Conservation (phyloP, 2,329 filamentous ascomycete genomes). For the Diplodia sapinea region DNA sequence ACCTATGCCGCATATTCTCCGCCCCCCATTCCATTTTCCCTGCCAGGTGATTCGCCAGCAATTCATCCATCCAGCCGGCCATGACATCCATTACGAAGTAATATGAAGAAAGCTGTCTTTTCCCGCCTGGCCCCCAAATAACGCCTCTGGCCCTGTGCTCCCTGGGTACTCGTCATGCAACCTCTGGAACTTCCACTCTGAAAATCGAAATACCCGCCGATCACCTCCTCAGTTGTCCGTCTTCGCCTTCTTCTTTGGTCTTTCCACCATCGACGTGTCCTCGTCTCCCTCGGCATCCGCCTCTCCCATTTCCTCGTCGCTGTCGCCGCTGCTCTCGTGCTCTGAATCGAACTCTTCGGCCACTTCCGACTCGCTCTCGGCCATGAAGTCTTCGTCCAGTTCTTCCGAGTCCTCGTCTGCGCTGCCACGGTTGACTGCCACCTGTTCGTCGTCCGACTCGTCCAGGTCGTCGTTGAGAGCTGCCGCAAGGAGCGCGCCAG, state of each 20-base stretch:
- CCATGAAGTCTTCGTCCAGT: conserved; percentile 93
- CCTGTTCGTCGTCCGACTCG: conserved; percentile 78
- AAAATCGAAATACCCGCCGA: conserved; percentile 13
- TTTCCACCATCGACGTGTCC: conserved; percentile 59
- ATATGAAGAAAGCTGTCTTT: conserved; percentile 6
- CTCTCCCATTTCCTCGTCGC: conserved; percentile 68
- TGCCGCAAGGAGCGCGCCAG: conserved; percentile 70
- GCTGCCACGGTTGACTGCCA: conserved; percentile 79
- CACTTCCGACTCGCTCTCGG: conserved; percentile 90
- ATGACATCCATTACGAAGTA: background rate
- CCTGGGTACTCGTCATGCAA: conserved; percentile 24
- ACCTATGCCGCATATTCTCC: conserved; percentile 21
- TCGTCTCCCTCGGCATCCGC: conserved; percentile 61
- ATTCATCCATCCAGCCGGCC: background rate
- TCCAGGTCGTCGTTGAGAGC: conserved; percentile 83
- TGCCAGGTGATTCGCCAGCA: conserved; percentile 14
- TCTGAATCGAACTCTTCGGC: conserved; percentile 94
- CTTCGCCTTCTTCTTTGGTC: conserved; percentile 71
- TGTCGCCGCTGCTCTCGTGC: conserved; percentile 82
- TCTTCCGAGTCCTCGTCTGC: conserved; percentile 97
- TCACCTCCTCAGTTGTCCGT: conserved; percentile 39
- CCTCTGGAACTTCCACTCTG: conserved; percentile 14
- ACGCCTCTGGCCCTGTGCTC: conserved; percentile 41
- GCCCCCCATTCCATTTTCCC: conserved; percentile 3
- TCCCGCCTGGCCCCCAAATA: conserved; percentile 1